A percentile compares a stretch with the other conserved stretches of the same genome.
phyloP scores from a whole-genome alignment of 1,284 basidiomycete species.

The Tylopilus sp. region DNA sequence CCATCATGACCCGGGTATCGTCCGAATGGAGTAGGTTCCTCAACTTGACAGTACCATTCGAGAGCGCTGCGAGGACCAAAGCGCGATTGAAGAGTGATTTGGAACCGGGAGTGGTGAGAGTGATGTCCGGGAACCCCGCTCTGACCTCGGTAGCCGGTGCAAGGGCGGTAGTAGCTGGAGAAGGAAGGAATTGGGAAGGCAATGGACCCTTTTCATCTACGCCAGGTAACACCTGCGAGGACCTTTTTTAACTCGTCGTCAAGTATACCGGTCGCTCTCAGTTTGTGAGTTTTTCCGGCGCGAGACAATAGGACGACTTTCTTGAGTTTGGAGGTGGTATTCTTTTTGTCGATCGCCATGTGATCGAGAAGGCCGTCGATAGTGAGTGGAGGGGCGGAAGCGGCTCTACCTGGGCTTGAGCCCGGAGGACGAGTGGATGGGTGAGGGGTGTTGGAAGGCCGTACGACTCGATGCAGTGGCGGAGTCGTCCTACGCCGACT shows the following conservation, averaged over 20 bases:
- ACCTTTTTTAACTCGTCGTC: conserved; percentile 81
- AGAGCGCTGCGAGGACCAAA: conserved; percentile 57
- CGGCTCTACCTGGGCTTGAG: conserved; percentile 45
- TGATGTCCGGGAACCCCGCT: neutral
- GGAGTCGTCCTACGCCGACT: conserved; percentile 85
- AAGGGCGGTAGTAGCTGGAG: neutral
- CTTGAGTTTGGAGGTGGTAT: conserved; percentile 78
- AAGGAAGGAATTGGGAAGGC: conserved; percentile 18
- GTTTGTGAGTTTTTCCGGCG: conserved; percentile 92
- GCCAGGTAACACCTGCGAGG: conserved; percentile 42
- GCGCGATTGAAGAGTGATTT: conserved; percentile 98
- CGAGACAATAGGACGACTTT: conserved; percentile 90
- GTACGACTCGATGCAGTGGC: conserved; percentile 81
- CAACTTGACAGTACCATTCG: neutral
- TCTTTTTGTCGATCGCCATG: conserved; percentile 98
- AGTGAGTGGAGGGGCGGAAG: conserved; percentile 67
- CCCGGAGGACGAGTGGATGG: conserved; percentile 59
- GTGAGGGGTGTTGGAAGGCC: conserved; percentile 79
- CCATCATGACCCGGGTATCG: too few species aligned
- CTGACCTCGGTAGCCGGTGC: too few species aligned
- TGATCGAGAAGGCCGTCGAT: conserved; percentile 88
- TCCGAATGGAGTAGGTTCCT: neutral
- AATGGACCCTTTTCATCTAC: neutral
- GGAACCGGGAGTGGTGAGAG: conserved; percentile 25
- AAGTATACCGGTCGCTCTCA: conserved; percentile 82